Percentiles rank a stretch among this genome's conserved stretches.
These are phyloP conservation scores for Gilbertella persicaria DNA, from an alignment of 371 early-diverging fungal species.

Conservation along the genomic window DNA sequence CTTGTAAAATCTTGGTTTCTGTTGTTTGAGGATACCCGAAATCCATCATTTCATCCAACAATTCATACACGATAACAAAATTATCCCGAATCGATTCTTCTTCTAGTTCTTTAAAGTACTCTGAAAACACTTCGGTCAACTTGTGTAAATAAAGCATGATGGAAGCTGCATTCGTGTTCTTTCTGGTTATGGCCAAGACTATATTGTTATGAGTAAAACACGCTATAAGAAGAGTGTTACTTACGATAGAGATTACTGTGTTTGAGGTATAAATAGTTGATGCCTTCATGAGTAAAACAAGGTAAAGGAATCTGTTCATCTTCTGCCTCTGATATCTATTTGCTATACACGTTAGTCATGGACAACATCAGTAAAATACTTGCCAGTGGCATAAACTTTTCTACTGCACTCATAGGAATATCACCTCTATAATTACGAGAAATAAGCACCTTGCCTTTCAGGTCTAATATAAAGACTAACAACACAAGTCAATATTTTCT, in stretches of 20 bases:
- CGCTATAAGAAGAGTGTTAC: conserved; percentile 19
- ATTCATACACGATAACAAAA: conserved; percentile 93
- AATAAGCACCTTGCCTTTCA: conserved; percentile 96
- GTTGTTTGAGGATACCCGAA: conserved; percentile 99
- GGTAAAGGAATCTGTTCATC: conserved; percentile 92
- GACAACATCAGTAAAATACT: neutral
- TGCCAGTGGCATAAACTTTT: conserved; percentile 96
- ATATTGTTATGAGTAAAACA: too few relatives aligned
- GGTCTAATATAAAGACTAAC: conserved; percentile 94
- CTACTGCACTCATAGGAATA: conserved; percentile 91
- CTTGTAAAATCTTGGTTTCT: conserved; percentile 95
- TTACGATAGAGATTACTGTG: conserved; percentile 95
- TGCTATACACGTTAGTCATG: neutral
- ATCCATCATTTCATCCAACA: conserved; percentile 99
- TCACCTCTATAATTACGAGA: conserved; percentile 93
- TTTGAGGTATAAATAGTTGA: conserved; percentile 91
- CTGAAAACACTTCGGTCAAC: conserved; percentile 89
- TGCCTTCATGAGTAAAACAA: conserved; percentile 92
- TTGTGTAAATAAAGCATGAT: conserved; percentile 94
- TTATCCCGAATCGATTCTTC: conserved; percentile 97
- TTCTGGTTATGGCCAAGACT: conserved; percentile 94
- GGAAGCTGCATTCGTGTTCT: conserved; percentile 96
- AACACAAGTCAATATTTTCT: neutral
- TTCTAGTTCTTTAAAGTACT: conserved; percentile 98
- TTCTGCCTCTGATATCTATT: conserved; percentile 76